Evolutionary conservation across 75 land plant species (phyloP), one percentile per base, ranked within the genome.

Genomic region (Isoetes taiwanensis): DNA sequence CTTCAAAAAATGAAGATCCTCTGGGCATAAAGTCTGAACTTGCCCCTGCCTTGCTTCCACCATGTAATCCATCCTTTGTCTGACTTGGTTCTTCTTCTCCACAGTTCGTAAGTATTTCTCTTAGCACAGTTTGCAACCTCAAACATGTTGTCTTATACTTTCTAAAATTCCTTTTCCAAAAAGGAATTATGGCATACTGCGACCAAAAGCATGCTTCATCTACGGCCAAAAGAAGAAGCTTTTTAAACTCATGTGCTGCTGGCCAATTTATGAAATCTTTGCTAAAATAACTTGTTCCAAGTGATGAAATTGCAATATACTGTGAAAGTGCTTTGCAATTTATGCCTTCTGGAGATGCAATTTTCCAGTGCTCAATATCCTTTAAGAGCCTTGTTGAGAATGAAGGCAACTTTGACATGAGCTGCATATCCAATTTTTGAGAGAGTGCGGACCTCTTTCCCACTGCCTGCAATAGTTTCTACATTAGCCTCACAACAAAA

Each of bases 201-300:
- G 81, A 75, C 85, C 85, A 81, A 41, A 68, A 64, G 70, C 67
- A 62, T 30, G 71, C 69, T 57, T 81, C 76, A 35, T 78, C 67
- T 12, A 82, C 76, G 71, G 78, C 56, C 56, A 23, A 64, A 69
- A 78, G 69, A 8, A 78, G 69, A 35, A 72, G 72, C 59, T 78
- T 77, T 55, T 79, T 78, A 63, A 79, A 81, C 21, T 56, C 39
- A 33, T 30, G 21, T 23, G 73, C 78, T 50, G 65, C 63, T 26
- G 78, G 60, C 78, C 76, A 75, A 32, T 40, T 41, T 26, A 75
- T 41, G 32, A 78, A 81, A 12, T 28, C 57, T 58, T 81, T 78
- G 5, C 85, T 82, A 66, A 81, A 81, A 12, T 78, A 41, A 33
- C 76, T 70, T 24, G 62, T 65, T 30, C 82, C 85, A 34, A 78